phyloP scores from a whole-genome alignment of 1,284 basidiomycete species.

The Naganishia albida region DNA sequence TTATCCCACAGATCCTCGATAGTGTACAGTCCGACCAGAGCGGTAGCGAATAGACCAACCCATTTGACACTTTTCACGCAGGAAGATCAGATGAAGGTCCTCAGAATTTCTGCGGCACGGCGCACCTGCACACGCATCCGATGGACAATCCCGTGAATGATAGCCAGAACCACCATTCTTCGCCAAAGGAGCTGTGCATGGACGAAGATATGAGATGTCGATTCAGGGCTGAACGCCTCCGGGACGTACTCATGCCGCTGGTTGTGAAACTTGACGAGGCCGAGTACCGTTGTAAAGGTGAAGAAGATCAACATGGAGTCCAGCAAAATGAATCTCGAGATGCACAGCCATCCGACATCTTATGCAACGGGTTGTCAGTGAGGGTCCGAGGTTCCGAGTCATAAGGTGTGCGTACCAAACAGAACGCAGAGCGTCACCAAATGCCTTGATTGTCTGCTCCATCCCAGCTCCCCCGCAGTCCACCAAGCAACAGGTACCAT shows the following conservation, averaged over 20 bases:
- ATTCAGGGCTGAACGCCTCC: not conserved
- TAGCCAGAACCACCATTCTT: conserved; percentile 97
- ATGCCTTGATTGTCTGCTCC: conserved; percentile 87
- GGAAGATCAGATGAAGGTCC: not conserved
- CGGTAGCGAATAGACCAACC: conserved; percentile 93
- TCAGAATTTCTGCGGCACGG: not conserved
- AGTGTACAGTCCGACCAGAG: conserved; percentile 92
- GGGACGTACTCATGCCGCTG: conserved; percentile 80
- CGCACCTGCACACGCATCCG: conserved; percentile 86
- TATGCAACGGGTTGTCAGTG: conserved; percentile 7
- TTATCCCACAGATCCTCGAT: conserved; percentile 98
- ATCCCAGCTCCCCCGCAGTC: conserved; percentile 90
- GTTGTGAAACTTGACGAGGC: conserved; percentile 93
- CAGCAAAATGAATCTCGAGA: conserved; percentile 94
- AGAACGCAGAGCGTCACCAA: conserved; percentile 92
- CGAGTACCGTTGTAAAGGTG: conserved; percentile 94
- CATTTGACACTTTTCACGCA: conserved; percentile 75
- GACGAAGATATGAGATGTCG: conserved; percentile 32
- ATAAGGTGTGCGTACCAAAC: conserved; percentile 62
- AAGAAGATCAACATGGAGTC: conserved; percentile 99
- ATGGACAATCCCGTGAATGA: conserved; percentile 86
- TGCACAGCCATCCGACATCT: conserved; percentile 96
- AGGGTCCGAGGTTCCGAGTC: not conserved
- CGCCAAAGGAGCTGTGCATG: conserved; percentile 74
- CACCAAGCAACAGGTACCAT: conserved; percentile 97